phyloP scores from a whole-genome alignment of 2,329 filamentous ascomycete species.

The Xylaria digitata region DNA sequence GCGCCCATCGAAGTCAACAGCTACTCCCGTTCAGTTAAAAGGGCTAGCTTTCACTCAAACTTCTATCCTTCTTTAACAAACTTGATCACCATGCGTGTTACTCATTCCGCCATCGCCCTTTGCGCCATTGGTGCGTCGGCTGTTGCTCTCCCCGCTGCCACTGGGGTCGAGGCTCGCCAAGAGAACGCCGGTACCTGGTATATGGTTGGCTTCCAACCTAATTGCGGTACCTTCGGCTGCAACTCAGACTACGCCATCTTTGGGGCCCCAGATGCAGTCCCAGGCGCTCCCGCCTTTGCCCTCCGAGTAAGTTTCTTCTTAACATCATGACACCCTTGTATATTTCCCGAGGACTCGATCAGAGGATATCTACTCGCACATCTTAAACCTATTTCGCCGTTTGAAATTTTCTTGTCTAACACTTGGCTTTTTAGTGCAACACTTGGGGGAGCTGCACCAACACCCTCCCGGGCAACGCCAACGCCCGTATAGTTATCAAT shows the following conservation, averaged over 20 bases:
- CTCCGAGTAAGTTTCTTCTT: slow-evolving; percentile 18
- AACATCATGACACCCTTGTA: neutral
- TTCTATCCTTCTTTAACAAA: neutral
- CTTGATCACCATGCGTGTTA: slow-evolving; percentile 9
- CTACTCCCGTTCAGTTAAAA: neutral
- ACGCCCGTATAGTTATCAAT: neutral
- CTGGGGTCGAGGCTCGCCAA: slow-evolving; percentile 5
- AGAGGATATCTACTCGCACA: neutral
- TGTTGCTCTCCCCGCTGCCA: neutral
- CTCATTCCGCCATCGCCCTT: slow-evolving; percentile 8
- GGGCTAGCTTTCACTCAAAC: neutral
- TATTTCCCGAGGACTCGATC: neutral
- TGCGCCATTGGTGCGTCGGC: slow-evolving; percentile 19
- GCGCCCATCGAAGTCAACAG: neutral
- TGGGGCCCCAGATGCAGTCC: slow-evolving; percentile 6
- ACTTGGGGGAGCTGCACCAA: slow-evolving; percentile 11
- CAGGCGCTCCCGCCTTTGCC: slow-evolving; percentile 19
- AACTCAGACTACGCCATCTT: slow-evolving; percentile 13
- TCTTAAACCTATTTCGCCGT: neutral
- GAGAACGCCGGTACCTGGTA: slow-evolving; percentile 10
- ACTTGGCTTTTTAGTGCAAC: slow-evolving; percentile 6
- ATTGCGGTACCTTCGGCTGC: slow-evolving; percentile 8
- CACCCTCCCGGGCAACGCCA: slow-evolving; percentile 7
- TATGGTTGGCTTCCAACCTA: neutral
- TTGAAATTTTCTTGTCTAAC: neutral